Evolutionary conservation across 768 basidiomycete genomes (phyloP).

Genomic region (Agrocybe pediades): DNA sequence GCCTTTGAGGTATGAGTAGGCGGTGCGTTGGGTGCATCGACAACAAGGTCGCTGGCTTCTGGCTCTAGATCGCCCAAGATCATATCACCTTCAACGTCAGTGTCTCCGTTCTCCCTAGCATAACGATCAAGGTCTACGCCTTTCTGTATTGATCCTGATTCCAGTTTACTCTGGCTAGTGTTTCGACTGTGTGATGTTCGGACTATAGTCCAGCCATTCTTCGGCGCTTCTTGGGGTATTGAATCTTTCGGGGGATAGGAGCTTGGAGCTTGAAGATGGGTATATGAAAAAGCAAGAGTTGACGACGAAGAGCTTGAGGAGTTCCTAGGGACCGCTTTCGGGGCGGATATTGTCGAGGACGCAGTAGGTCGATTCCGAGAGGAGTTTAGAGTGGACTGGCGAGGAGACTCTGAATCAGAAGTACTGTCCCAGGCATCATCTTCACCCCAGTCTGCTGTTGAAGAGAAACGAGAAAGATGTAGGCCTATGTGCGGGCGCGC

Average conservation of each 20-base stretch:
- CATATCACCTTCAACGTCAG: conserved; percentile 77
- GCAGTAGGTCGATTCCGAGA: conserved; percentile 42
- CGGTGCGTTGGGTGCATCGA: conserved; percentile 23
- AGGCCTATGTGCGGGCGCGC: conserved; percentile 74
- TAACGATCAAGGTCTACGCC: conserved; percentile 22
- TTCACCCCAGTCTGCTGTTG: conserved; percentile 68
- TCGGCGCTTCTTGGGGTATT: conserved; percentile 34
- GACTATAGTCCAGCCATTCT: conserved; percentile 82
- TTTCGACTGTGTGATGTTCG: conserved; percentile 34
- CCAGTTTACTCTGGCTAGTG: conserved; percentile 16
- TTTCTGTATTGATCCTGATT: conserved; percentile 15
- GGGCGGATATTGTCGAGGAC: conserved; percentile 38
- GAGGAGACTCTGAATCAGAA: conserved; percentile 76
- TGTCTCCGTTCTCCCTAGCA: conserved; percentile 42
- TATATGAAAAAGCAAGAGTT: conserved; percentile 78
- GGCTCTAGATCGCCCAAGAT: conserved; percentile 75
- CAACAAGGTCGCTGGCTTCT: conserved; percentile 38
- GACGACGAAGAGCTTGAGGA: conserved; percentile 56
- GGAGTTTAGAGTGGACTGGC: conserved; percentile 51
- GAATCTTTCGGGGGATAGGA: conserved; percentile 65
- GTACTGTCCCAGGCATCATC: conserved; percentile 88
- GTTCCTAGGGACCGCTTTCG: conserved; percentile 56
- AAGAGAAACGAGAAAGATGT: conserved; percentile 49
- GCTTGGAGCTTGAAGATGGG: conserved; percentile 73
- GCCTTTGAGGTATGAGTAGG: conserved; percentile 35